phyloP scores from a whole-genome alignment of 1,284 basidiomycete species.

The Tylopilus sp. region DNA sequence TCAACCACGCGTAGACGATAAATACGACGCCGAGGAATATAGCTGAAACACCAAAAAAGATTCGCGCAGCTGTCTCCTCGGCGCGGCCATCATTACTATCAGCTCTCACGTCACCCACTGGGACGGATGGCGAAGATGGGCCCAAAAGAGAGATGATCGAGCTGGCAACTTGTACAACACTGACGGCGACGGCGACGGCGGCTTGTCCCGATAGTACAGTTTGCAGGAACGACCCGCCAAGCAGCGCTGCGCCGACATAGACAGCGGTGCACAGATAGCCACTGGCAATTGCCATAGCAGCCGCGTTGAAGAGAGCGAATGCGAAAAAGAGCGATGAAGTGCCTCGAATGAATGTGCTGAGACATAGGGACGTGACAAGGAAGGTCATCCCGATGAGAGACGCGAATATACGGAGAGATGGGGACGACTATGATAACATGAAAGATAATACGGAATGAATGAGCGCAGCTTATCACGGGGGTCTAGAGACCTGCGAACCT shows the following conservation, averaged over 20 bases:
- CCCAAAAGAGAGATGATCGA: slow-evolving; percentile 52
- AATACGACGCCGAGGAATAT: slow-evolving; percentile 56
- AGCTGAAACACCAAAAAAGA: slow-evolving; percentile 70
- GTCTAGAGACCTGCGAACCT: slow-evolving; percentile 2
- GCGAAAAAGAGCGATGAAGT: slow-evolving; percentile 55
- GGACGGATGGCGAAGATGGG: slow-evolving; percentile 30
- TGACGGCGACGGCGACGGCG: slow-evolving; percentile 70
- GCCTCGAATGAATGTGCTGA: slow-evolving; percentile 57
- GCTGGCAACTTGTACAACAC: slow-evolving; percentile 66
- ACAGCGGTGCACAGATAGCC: slow-evolving; percentile 69
- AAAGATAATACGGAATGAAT: slow-evolving; percentile 27
- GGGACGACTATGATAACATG: slow-evolving; percentile 34
- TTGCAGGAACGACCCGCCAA: slow-evolving; percentile 66
- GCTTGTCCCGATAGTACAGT: slow-evolving; percentile 74
- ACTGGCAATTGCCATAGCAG: slow-evolving; percentile 52
- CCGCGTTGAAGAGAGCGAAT: slow-evolving; percentile 59
- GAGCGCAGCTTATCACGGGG: slow-evolving; percentile 9
- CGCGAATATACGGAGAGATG: slow-evolving; percentile 47
- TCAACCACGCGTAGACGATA: slow-evolving; percentile 53
- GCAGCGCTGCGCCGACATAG: slow-evolving; percentile 67
- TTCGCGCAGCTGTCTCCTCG: slow-evolving; percentile 61
- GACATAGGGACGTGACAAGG: slow-evolving; percentile 52
- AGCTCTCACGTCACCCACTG: not conserved
- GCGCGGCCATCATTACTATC: slow-evolving; percentile 38
- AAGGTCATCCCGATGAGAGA: slow-evolving; percentile 43